These are phyloP conservation scores for Epichloe uncinata DNA, from an alignment of 2,329 filamentous ascomycete species.

Conservation along the genomic window DNA sequence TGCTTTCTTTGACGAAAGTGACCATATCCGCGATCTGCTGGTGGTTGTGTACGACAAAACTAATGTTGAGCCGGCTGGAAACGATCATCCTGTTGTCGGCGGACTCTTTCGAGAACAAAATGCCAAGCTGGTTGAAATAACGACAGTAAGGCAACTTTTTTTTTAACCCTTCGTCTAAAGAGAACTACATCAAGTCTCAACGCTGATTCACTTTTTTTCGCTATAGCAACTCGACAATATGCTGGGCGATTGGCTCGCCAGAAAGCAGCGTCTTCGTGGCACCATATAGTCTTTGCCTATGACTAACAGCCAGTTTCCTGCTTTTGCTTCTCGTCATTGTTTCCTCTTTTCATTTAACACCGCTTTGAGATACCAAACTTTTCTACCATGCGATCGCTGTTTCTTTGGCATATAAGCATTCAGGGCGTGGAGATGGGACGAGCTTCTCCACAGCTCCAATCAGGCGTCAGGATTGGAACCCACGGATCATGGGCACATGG, in stretches of 20 bases:
- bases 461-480: conserved; percentile 2
- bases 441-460: background rate
- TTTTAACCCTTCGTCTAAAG: background rate
- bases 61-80: conserved; percentile 62
- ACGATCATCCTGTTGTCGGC: conserved; percentile 75
- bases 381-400: background rate
- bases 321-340: background rate
- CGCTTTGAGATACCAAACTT: conserved; percentile 4
- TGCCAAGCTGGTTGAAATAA: conserved; percentile 74
- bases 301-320: background rate
- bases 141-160: conserved; percentile 44
- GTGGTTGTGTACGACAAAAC: conserved; percentile 88
- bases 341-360: background rate
- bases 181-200: background rate
- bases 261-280: conserved; percentile 50
- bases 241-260: conserved; percentile 68
- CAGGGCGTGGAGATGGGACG: background rate
- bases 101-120: conserved; percentile 79
- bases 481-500: background rate
- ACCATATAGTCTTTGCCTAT: conserved; percentile 20
- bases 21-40: conserved; percentile 79
- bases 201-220: background rate
- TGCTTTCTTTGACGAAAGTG: conserved; percentile 81
- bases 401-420: conserved; percentile 5
- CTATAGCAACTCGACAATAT: conserved; percentile 67